Base-by-base conservation (phyloP, 2,329 filamentous ascomycete genomes). In the Ceratocystis ficicola region DNA sequence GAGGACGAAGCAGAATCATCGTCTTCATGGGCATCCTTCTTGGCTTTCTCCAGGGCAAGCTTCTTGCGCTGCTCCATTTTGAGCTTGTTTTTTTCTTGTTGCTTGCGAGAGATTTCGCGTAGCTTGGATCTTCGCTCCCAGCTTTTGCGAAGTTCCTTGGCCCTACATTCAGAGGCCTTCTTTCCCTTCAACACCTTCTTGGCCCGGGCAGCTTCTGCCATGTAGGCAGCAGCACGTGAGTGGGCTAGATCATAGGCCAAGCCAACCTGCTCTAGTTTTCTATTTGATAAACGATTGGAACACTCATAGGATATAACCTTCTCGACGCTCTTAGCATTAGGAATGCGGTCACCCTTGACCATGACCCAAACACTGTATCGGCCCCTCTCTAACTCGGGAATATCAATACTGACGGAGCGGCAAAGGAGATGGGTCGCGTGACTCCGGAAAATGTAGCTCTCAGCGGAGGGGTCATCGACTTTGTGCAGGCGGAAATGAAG, bases 211-310 rank as follows among this genome's bases (percentile, higher is more conserved):
- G 81, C 77, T 69, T 79, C 78, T 65, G 81, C 76, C 69, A 82
- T 73, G 65, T 83, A 79, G 0, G 76, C 74, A 62, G 78, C 77
- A 1, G 80, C 82, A 72, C 85, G 85, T 74, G 77, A 80, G 70
- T 86, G 83, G 0, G 83, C 83, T 5, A 85, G 70, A 69, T 86
- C 83, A 67, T 86, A 85, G 0, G 82, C 79, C 48, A 79, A 77
- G 1, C 82, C 83, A 5, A 85, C 80, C 48, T 82, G 79, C 1
- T 81, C 78, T 1, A 86, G 75, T 72, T 85, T 86, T 57, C 83
- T 81, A 62, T 84, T 83, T 17, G 62, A 55, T 32, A 73, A 72
- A 12, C 81, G 77, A 1, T 73, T 70, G 62, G 75, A 72, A 66
- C 77, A 80, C 70, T 84, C 79, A 12, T 74, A 74, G 70, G 81